These are phyloP conservation scores for Articulospora tetracladia DNA, from an alignment of 495 filamentous ascomycete species.

Conservation along the genomic window DNA sequence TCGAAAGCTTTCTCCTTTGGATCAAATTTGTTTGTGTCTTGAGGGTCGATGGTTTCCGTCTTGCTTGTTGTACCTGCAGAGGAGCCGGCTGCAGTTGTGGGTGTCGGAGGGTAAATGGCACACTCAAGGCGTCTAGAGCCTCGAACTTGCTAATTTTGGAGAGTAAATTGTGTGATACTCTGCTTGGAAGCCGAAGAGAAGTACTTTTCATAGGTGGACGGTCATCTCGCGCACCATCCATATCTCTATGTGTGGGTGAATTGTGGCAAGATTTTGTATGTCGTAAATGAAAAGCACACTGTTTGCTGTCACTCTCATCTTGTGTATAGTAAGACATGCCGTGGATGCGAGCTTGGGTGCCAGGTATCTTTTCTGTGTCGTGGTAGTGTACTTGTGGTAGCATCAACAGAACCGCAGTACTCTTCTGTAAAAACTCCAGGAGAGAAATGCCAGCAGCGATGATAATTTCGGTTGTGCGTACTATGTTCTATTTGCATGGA, in stretches of 20 bases:
- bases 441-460: too few species aligned
- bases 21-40: not conserved
- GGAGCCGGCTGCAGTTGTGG: conserved; percentile 7
- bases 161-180: conserved; percentile 18
- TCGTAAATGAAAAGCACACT: not conserved
- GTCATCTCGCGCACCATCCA: not conserved
- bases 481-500: too few species aligned
- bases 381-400: too few species aligned
- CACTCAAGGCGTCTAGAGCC: conserved; percentile 30
- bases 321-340: not conserved
- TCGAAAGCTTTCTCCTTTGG: not conserved
- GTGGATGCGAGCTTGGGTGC: not conserved
- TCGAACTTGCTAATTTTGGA: conserved; percentile 40
- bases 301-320: not conserved
- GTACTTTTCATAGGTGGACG: not conserved
- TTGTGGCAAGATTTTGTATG: not conserved
- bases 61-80: not conserved
- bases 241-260: not conserved
- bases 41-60: not conserved
- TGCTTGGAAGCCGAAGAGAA: not conserved
- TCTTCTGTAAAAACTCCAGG: too few species aligned
- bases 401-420: too few species aligned
- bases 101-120: conserved; percentile 7
- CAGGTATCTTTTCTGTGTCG: too few species aligned
- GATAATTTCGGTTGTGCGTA: too few species aligned